Evolutionary conservation across 257 asterid species (phyloP), one percentile per base, ranked within the genome.

Genomic region (Nicotiana tabacum): DNA sequence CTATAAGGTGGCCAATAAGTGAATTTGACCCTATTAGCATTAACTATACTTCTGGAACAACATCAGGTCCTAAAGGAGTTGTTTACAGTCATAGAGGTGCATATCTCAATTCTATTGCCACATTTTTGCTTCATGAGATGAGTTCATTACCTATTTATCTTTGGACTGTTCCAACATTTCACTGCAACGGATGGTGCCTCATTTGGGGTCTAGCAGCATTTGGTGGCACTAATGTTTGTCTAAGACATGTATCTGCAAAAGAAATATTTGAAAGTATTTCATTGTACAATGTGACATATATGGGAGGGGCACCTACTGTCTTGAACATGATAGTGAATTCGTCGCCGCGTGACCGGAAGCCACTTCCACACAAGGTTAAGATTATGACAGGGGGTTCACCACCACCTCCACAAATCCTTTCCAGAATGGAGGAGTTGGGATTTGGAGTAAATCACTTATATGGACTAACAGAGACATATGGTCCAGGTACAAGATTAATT

Each of bases 181-280:
- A 87, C 53, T 83, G 90, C 88, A 87, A 87, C 3, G 90, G 86
- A n/a, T 87, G 88, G 88, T 87, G 90, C 82, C 82, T 84, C 33
- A 30, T 84, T 33, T 87, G 88, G 90, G 83, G 65, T 56, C 79
- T 84, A 79, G 90, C 88, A 8, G 90, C 88, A 30, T 86, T 80
- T 24, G 90, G 90, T 35, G 90, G 90, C 43, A 85, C 88, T 32
- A 87, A 82, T 80, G 78, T 84, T 77, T 87, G 90, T 77, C 79
- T 85, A 27, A 87, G 88, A 74, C 81, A 78, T 51, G 85, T 80
- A n/a, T 84, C 90, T 12, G 85, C 88, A 33, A 80, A 61, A 82
- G 88, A 74, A 74, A 74, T 74, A 24, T 51, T 74, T 51, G 43
- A 51, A 74, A 27, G 46, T 27, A 74, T 74, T 15, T 74, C 80